Base-by-base conservation (phyloP, 225 moss, liverwort and hornwort genomes). In the Bryum argenteum region DNA sequence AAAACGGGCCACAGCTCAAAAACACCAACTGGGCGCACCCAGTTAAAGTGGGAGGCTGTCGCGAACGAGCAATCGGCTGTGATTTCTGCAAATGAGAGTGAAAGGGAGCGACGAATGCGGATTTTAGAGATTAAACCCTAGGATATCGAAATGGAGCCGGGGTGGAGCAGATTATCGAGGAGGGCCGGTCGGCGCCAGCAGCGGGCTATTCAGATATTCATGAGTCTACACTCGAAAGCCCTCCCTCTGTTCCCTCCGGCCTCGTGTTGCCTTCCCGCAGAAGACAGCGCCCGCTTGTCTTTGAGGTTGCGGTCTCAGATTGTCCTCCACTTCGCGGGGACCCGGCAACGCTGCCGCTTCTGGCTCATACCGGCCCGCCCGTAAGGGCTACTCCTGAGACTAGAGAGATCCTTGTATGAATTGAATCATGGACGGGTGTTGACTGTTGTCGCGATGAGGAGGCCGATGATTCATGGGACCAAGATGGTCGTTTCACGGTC, bases 1-100 rank as follows among this genome's bases (percentile, higher is more conserved):
- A 78, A 78, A 50, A 42, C 57, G 61, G 50, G 75, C 78, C 66
- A 71, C 55, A 3, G 57, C 74, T 68, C 19, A 6, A 50, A 61
- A 13, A 1, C 10, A 10, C 55, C 39, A 1, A 0, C n/a, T 5
- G 18, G 22, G 19, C 1, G 1, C 48, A 15, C 1, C 45, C 20
- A 1, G 5, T 20, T 11, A 0, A 48, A 7, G 18, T 2, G 3
- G 0, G 8, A 0, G 5, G 0, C 56, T 18, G 2, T 1, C 17
- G 15, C 6, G 14, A 9, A 12, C 11, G 12, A 2, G 0, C 3
- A 5, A 37, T 10, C 33, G 33, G 33, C 33, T 33, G 5, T 33
- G 33, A 33, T 33, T 33, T 0, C 33, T 33, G 33, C 13, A 22
- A 45, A 4, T 11, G 45, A 5, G 11, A 9, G 16, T 23, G 11